Percentiles rank a stretch among this genome's conserved stretches.
These are phyloP conservation scores for Cladophialophora yegresii DNA, from an alignment of 2,329 filamentous ascomycete species.

Conservation along the genomic window DNA sequence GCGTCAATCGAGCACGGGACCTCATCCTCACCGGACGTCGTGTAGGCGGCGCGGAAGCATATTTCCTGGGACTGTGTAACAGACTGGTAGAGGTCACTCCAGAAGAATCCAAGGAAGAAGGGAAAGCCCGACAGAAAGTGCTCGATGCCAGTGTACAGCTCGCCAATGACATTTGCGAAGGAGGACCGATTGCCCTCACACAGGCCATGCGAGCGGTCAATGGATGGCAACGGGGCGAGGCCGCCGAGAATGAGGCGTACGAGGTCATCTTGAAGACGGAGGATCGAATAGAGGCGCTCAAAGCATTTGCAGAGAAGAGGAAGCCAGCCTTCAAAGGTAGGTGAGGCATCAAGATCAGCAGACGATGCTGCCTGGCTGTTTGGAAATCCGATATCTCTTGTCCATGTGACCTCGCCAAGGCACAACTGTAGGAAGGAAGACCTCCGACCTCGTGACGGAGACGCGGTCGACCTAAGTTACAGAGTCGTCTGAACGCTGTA, in stretches of 20 bases:
- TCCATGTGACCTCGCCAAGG: neutral
- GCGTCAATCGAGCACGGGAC: conserved; percentile 78
- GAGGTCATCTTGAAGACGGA: conserved; percentile 78
- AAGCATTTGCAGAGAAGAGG: conserved; percentile 78
- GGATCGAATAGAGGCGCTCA: conserved; percentile 84
- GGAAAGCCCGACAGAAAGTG: conserved; percentile 65
- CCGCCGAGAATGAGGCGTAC: conserved; percentile 85
- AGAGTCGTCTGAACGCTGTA: neutral
- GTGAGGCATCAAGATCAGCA: conserved; percentile 14
- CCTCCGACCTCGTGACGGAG: conserved; percentile 6
- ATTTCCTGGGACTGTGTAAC: conserved; percentile 87
- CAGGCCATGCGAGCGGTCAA: conserved; percentile 78
- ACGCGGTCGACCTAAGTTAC: neutral
- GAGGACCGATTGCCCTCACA: conserved; percentile 78
- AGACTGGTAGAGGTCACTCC: conserved; percentile 78
- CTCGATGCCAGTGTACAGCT: conserved; percentile 75
- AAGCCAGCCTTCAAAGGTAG: conserved; percentile 64
- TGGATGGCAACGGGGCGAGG: conserved; percentile 65
- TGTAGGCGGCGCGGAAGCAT: conserved; percentile 79
- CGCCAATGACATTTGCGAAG: conserved; percentile 83
- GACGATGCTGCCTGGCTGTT: conserved; percentile 1
- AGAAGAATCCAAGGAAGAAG: conserved; percentile 54
- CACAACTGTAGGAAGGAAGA: neutral
- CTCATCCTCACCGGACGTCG: conserved; percentile 87
- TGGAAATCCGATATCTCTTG: neutral